Evolutionary conservation across 2,329 filamentous ascomycete genomes (phyloP), one percentile per base, ranked within the genome.

Genomic region (Cyanodermella asteris): DNA sequence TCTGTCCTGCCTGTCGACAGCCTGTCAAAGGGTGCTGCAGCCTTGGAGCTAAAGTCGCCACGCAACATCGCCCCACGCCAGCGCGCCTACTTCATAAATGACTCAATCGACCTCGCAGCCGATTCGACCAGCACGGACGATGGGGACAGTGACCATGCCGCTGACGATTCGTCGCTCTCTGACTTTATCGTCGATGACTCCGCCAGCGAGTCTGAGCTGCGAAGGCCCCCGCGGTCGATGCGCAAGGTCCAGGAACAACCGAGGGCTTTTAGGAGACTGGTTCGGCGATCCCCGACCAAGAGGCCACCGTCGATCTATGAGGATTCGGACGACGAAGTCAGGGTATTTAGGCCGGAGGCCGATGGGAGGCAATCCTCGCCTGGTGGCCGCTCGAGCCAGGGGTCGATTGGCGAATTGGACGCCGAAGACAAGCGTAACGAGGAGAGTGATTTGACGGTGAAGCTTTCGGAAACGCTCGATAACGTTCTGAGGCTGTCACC

Each of bases 111-210:
- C n/a, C n/a, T n/a, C n/a, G n/a, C n/a, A n/a, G n/a, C n/a, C n/a
- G n/a, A n/a, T n/a, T n/a, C n/a, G n/a, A n/a, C n/a, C n/a, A n/a
- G n/a, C n/a, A n/a, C n/a, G n/a, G n/a, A n/a, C n/a, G n/a, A n/a
- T n/a, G n/a, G n/a, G n/a, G n/a, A n/a, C n/a, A n/a, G n/a, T n/a
- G n/a, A n/a, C n/a, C n/a, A n/a, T n/a, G n/a, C n/a, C n/a, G n/a
- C n/a, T n/a, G n/a, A n/a, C n/a, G n/a, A n/a, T n/a, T n/a, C n/a
- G n/a, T n/a, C n/a, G n/a, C 30, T 34, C 15, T 35, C 31, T 6
- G 31, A 24, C 12, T 34, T 35, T 20, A 28, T 35, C 6, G 29
- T 31, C 12, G 11, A 22, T 18, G 31, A 32, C 19, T 33, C 33
- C 14, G 25, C 27, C 7, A 34, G 31, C 22, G 23, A 27, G 10